phyloP scores from a whole-genome alignment of 106 monocot genomes.

The Allium sativum region DNA sequence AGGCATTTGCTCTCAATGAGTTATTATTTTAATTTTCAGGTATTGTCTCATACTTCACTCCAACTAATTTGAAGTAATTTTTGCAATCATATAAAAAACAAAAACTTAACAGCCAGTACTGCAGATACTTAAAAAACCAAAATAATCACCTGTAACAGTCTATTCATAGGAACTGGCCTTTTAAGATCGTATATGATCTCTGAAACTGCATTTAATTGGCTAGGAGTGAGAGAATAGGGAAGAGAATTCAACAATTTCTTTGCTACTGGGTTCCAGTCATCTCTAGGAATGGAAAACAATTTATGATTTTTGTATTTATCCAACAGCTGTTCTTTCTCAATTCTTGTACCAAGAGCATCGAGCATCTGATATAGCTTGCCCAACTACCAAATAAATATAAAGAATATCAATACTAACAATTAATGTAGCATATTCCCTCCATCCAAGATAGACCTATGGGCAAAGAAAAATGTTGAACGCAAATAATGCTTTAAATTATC shows the following conservation, averaged over 20 bases:
- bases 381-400: slow-evolving; percentile 33
- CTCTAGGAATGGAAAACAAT: slow-evolving; percentile 30
- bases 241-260: slow-evolving; percentile 61
- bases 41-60: too few relatives aligned
- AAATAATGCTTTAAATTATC: too few relatives aligned
- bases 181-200: slow-evolving; percentile 97
- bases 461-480: too few relatives aligned
- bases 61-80: too few relatives aligned
- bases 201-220: slow-evolving; percentile 83
- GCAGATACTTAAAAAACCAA: background rate
- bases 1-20: too few relatives aligned
- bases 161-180: slow-evolving; percentile 88
- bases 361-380: slow-evolving; percentile 95
- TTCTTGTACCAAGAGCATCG: slow-evolving; percentile 52
- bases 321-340: slow-evolving; percentile 73
- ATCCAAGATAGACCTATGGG: too few relatives aligned
- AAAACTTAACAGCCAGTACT: background rate
- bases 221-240: slow-evolving; percentile 80
- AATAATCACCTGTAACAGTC: slow-evolving; percentile 75
- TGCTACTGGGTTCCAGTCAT: slow-evolving; percentile 67
- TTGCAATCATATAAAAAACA: background rate
- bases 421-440: too few relatives aligned
- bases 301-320: slow-evolving; percentile 52
- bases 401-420: too few relatives aligned
- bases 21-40: too few relatives aligned